phyloP scores from a whole-genome alignment of 331 rosid species.

The Acacia pycnantha region DNA sequence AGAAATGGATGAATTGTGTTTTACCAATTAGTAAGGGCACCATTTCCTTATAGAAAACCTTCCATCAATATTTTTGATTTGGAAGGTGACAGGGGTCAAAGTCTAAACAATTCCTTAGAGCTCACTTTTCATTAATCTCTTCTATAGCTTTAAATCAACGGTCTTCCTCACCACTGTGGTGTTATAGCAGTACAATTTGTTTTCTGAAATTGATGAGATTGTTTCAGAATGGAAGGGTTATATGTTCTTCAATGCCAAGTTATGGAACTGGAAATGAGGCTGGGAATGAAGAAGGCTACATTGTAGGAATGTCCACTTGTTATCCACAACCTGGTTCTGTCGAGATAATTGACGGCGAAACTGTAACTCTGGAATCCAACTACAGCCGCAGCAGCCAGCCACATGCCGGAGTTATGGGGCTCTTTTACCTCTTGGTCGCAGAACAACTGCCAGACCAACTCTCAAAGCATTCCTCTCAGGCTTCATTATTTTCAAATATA shows the following conservation, averaged over 20 bases:
- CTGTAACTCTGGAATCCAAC: slow-evolving; percentile 1
- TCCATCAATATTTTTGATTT: not conserved
- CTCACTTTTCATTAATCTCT: no score
- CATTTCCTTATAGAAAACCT: not conserved
- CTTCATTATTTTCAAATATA: slow-evolving; percentile 21
- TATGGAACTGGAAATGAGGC: slow-evolving; percentile 17
- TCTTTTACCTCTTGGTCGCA: slow-evolving; percentile 23
- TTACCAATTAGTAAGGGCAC: no score
- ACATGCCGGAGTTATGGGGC: slow-evolving; percentile 14
- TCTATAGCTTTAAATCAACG: no score
- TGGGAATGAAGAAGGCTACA: slow-evolving; percentile 19
- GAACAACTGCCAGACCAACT: not conserved
- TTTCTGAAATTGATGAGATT: not conserved
- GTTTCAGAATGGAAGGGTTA: slow-evolving; percentile 14
- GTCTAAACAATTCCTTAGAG: no score
- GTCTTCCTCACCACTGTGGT: not conserved
- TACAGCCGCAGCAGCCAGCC: not conserved
- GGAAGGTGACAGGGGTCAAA: no score
- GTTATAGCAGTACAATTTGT: no score
- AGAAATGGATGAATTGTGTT: not conserved
- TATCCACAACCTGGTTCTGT: slow-evolving; percentile 19
- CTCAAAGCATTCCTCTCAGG: not conserved
- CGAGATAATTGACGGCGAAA: not conserved
- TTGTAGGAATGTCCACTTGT: slow-evolving; percentile 22
- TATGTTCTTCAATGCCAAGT: slow-evolving; percentile 14